Evolutionary conservation across 306 rosid species (phyloP).

Genomic region (Quercus wislizeni): DNA sequence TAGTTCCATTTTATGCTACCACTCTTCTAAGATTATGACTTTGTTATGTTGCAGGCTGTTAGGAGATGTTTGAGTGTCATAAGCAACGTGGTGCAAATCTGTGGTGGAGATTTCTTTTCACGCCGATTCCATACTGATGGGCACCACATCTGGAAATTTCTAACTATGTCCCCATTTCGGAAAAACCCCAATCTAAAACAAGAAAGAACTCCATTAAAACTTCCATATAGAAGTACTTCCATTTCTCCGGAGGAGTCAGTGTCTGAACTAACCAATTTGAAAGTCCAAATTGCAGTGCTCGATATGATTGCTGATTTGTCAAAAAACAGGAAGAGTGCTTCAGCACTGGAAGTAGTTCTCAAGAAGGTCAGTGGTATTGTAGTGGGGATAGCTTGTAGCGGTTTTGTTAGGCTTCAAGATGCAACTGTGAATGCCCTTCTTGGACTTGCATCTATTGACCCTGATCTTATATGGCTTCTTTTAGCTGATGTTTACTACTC

Average conservation of each 20-base stretch:
- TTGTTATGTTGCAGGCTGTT: slow-evolving; percentile 47
- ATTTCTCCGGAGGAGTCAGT: slow-evolving; percentile 46
- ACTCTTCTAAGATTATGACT: not conserved
- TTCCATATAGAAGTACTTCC: slow-evolving; percentile 34
- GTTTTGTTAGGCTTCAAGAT: slow-evolving; percentile 67
- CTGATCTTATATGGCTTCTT: slow-evolving; percentile 97
- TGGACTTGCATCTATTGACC: slow-evolving; percentile 77
- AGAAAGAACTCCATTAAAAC: slow-evolving; percentile 1
- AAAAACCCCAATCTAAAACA: not conserved
- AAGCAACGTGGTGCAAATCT: slow-evolving; percentile 55
- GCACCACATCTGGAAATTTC: not conserved
- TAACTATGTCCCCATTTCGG: not conserved
- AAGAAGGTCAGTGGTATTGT: slow-evolving; percentile 74
- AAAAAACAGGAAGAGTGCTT: slow-evolving; percentile 50
- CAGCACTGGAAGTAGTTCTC: slow-evolving; percentile 69
- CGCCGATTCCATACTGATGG: slow-evolving; percentile 58
- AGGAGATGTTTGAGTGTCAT: slow-evolving; percentile 64
- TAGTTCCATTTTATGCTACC: slow-evolving; percentile 5
- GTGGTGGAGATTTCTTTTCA: slow-evolving; percentile 87
- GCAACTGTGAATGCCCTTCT: slow-evolving; percentile 73
- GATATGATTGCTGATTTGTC: slow-evolving; percentile 82
- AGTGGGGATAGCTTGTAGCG: slow-evolving; percentile 85
- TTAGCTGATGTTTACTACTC: slow-evolving; percentile 80
- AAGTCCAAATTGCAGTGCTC: slow-evolving; percentile 82
- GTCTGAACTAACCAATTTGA: slow-evolving; percentile 73